Evolutionary conservation across 2,329 filamentous ascomycete genomes (phyloP).

Genomic region (Fusarium coffeatum): DNA sequence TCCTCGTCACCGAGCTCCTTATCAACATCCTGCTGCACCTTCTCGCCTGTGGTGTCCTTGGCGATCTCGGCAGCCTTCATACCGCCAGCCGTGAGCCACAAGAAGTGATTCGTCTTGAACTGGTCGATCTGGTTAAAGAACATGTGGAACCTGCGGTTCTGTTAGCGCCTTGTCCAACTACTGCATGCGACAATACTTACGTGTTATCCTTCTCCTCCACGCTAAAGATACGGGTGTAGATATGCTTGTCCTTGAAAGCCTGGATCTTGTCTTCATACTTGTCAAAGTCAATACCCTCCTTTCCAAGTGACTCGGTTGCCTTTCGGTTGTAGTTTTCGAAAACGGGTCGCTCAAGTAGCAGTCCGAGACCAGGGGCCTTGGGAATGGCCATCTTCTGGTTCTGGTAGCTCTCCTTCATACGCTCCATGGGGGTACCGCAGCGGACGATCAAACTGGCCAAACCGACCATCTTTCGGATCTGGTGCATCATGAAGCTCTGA

Average conservation of each 20-base stretch:
- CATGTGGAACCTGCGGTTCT: slow-evolving; percentile 70
- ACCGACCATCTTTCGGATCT: slow-evolving; percentile 99
- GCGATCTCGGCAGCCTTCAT: slow-evolving; percentile 67
- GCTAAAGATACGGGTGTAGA: slow-evolving; percentile 91
- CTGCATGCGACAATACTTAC: slow-evolving; percentile 65
- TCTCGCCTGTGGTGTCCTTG: slow-evolving; percentile 48
- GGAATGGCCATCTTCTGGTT: slow-evolving; percentile 83
- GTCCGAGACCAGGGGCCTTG: slow-evolving; percentile 89
- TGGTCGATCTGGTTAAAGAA: slow-evolving; percentile 86
- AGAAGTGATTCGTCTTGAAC: slow-evolving; percentile 76
- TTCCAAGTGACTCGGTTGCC: slow-evolving; percentile 70
- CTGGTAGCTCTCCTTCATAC: slow-evolving; percentile 80
- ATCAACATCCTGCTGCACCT: slow-evolving; percentile 57
- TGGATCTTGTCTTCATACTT: slow-evolving; percentile 82
- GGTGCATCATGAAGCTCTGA: slow-evolving; percentile 99
- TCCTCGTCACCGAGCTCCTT: slow-evolving; percentile 65
- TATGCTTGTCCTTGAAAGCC: slow-evolving; percentile 90
- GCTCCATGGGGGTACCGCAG: slow-evolving; percentile 78
- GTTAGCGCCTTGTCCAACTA: slow-evolving; percentile 25
- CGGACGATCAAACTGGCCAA: slow-evolving; percentile 88
- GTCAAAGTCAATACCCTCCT: slow-evolving; percentile 80
- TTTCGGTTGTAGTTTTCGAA: slow-evolving; percentile 90
- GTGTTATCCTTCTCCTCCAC: slow-evolving; percentile 89
- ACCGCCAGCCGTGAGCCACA: slow-evolving; percentile 79
- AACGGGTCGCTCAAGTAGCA: slow-evolving; percentile 89